A percentile compares a stretch with the other conserved stretches of the same genome.
Evolutionary conservation across 2,329 filamentous ascomycete species (phyloP).

Genomic region (Exophiala oligosperma): DNA sequence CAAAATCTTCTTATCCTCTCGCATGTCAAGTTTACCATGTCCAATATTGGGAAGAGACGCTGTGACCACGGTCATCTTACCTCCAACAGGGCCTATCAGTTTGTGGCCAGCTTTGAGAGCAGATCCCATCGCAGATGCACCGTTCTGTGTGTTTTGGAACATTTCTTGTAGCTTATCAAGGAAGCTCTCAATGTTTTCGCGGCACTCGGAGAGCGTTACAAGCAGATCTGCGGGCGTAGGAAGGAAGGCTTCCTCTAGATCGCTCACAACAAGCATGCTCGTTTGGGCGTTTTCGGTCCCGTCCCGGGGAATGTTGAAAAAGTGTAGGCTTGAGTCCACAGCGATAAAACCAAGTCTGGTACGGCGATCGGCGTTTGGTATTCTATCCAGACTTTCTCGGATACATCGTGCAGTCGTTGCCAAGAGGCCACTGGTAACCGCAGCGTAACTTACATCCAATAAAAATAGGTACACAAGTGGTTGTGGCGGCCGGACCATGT

Average conservation of each 20-base stretch:
- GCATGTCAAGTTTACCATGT: slow-evolving; percentile 84
- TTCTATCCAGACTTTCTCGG: slow-evolving; percentile 88
- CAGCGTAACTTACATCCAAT: slow-evolving; percentile 89
- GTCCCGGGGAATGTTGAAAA: slow-evolving; percentile 92
- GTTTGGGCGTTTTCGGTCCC: slow-evolving; percentile 80
- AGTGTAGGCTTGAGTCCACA: slow-evolving; percentile 91
- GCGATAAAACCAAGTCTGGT: slow-evolving; percentile 94
- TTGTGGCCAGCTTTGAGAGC: slow-evolving; percentile 92
- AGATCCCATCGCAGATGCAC: slow-evolving; percentile 90
- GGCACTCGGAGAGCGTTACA: slow-evolving; percentile 84
- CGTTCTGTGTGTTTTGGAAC: slow-evolving; percentile 93
- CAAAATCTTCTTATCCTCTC: slow-evolving; percentile 93
- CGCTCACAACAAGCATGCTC: slow-evolving; percentile 89
- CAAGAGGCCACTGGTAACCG: slow-evolving; percentile 85
- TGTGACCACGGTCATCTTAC: slow-evolving; percentile 90
- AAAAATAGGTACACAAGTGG: slow-evolving; percentile 94
- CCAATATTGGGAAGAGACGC: slow-evolving; percentile 89
- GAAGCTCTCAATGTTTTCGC: slow-evolving; percentile 88
- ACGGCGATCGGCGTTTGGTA: slow-evolving; percentile 94
- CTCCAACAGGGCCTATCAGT: slow-evolving; percentile 88
- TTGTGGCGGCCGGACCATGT: slow-evolving; percentile 97
- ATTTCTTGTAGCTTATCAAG: slow-evolving; percentile 88
- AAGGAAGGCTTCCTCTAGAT: slow-evolving; percentile 93
- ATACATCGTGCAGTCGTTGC: slow-evolving; percentile 93
- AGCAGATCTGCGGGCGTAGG: slow-evolving; percentile 90